Conservation (phyloP, 805 yeast species). For the Ogataea saltuana region DNA sequence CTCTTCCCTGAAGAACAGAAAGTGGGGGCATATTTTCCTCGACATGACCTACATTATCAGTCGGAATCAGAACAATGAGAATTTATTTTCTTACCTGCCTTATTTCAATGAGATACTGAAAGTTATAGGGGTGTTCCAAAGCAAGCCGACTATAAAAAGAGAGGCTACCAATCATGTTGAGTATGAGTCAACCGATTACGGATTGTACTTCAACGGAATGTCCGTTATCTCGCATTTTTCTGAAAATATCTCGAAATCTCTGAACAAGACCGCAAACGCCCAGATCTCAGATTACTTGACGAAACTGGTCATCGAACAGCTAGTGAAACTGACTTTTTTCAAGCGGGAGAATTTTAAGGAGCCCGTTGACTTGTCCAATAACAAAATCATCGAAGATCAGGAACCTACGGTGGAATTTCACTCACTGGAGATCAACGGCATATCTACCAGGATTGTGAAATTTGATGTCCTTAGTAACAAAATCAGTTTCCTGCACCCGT, state of each 20-base stretch:
- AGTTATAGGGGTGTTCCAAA: constrained; percentile 69
- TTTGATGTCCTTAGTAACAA: constrained; percentile 47
- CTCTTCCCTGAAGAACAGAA: constrained; percentile 58
- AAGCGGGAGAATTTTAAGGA: constrained; percentile 12
- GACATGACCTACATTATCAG: constrained; percentile 79
- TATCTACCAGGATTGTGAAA: constrained; percentile 32
- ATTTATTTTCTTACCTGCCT: constrained; percentile 44
- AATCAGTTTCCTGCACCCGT: constrained; percentile 76
- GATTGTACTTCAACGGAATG: constrained; percentile 65
- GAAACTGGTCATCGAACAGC: constrained; percentile 14
- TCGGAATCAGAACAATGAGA: constrained; percentile 57
- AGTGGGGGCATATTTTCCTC: constrained; percentile 76
- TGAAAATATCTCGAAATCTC: constrained; percentile 51
- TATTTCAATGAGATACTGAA: constrained; percentile 64
- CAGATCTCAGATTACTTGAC: constrained; percentile 13
- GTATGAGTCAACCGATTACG: constrained; percentile 84
- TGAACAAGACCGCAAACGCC: constrained; percentile 29
- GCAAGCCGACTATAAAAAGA: constrained; percentile 70
- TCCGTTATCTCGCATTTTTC: constrained; percentile 67
- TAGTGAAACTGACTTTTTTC: constrained; percentile 16
- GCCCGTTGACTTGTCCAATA: constrained; percentile 1
- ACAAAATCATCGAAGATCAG: constrained; percentile 23
- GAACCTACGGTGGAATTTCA: constrained; percentile 27
- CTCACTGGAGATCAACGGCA: constrained; percentile 24
- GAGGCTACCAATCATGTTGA: constrained; percentile 84